Evolutionary conservation across 2,329 filamentous ascomycete species (phyloP), one percentile per base, ranked within the genome.

Genomic region (Ustilaginoidea virens): DNA sequence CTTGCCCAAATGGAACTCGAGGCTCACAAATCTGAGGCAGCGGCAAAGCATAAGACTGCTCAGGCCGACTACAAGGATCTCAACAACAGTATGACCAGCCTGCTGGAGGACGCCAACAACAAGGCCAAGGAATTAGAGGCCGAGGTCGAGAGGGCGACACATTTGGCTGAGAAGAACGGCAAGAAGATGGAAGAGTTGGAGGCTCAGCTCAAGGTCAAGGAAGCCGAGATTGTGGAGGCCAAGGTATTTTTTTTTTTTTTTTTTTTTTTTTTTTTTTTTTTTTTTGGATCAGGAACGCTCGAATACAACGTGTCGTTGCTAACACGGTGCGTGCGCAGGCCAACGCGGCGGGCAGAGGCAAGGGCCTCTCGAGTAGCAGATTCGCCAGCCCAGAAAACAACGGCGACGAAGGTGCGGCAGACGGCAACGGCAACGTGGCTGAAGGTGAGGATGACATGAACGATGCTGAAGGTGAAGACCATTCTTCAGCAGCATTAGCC

Each of bases 401-500:
- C n/a, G 52, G 55, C 23, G 50, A 41, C 33, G 49, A 46, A 25
- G 47, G 45, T 28, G 43, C 47, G 32, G 44, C 40, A 27, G 49
- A 51, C 38, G 44, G 48, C 25, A 40, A 52, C 39, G 49, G 52
- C 32, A 47, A 46, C 27, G 45, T 50, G 45, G 56, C 56, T 48
- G 63, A 65, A 67, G 69, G 65, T 67, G 69, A 74, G 69, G 57
- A 58, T 47, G 56, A 57, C 48, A 55, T 56, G 43, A 61, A 69
- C 44, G 70, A 75, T 47, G 56, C 56, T 45, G 56, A 57, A 48
- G 55, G 57, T 44, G 62, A 68, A 44, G 71, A 76, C 48, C 58
- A 69, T 58, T 70, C 69, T 52, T 75, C 71, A 48, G 59, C 63
- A 49, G 72, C 71, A 53, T 61, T 76, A 55, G 70, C 71, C 58